A percentile compares a stretch with the other conserved stretches of the same genome.
phyloP scores from a whole-genome alignment of 306 rosid genomes.

The Quercus agrifolia region DNA sequence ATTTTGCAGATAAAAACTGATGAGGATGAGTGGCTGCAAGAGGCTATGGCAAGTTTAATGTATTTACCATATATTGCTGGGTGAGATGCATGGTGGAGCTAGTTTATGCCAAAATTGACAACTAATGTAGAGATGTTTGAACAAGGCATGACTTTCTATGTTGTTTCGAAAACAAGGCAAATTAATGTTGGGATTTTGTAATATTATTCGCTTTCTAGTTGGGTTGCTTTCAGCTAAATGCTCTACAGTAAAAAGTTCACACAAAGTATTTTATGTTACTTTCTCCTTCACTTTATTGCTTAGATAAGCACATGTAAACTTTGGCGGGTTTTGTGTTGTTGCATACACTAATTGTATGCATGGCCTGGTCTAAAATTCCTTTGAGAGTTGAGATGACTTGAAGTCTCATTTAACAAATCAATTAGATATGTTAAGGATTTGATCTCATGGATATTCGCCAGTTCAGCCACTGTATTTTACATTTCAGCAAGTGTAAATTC shows the following conservation, averaged over 20 bases:
- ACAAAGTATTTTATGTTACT: background rate
- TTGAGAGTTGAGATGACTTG: background rate
- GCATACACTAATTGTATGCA: slow-evolving; percentile 32
- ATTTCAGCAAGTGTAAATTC: no score
- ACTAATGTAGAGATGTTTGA: background rate
- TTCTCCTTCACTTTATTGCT: slow-evolving; percentile 11
- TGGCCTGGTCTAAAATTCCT: slow-evolving; percentile 29
- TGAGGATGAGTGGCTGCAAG: slow-evolving; percentile 85
- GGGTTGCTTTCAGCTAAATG: background rate
- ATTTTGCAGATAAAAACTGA: slow-evolving; percentile 59
- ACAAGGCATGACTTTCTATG: background rate
- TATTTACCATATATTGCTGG: slow-evolving; percentile 54
- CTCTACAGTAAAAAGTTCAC: background rate
- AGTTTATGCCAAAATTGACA: background rate
- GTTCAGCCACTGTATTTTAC: background rate
- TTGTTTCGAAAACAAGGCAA: background rate
- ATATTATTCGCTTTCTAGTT: background rate
- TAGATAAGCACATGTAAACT: slow-evolving; percentile 38
- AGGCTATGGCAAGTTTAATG: slow-evolving; percentile 64
- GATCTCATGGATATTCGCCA: background rate
- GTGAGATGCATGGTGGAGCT: slow-evolving; percentile 21
- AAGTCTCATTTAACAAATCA: background rate
- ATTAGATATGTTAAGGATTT: background rate
- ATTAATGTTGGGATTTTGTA: background rate
- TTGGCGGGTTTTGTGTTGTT: background rate